Conservation (phyloP, 1,139 yeast genomes). For the Lodderomyces margitis region DNA sequence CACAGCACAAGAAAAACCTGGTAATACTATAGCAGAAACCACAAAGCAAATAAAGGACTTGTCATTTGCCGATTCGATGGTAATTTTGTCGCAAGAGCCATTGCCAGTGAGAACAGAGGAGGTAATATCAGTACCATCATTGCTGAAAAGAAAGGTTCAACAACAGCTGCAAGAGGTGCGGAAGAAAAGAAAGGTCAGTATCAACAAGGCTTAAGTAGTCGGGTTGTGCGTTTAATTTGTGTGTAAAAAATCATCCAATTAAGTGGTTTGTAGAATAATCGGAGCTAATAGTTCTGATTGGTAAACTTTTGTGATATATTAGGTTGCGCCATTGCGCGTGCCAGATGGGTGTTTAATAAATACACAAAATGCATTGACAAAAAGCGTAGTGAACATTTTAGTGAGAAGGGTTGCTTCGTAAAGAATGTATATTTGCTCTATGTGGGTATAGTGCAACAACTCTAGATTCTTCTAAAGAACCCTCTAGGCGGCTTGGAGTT, state of each 20-base stretch:
- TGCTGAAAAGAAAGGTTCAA: background rate
- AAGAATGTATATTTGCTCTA: too few species aligned
- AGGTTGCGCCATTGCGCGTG: background rate
- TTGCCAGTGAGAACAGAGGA: background rate
- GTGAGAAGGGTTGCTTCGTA: too few species aligned
- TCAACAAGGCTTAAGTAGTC: conserved; percentile 1
- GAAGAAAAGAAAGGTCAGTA: conserved; percentile 8
- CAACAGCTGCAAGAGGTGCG: background rate
- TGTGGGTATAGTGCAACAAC: too few species aligned
- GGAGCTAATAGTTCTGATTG: too few species aligned
- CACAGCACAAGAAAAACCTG: background rate
- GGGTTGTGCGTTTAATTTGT: background rate
- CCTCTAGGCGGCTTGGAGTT: background rate
- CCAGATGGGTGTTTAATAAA: too few species aligned
- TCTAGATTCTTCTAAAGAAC: too few species aligned
- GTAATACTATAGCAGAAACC: background rate
- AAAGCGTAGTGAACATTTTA: too few species aligned
- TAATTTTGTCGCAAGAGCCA: conserved; percentile 16
- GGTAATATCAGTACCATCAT: background rate
- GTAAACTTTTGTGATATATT: background rate
- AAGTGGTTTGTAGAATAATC: too few species aligned
- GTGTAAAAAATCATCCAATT: too few species aligned
- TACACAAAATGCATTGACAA: background rate
- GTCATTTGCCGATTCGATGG: conserved; percentile 20
- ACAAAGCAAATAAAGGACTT: conserved; percentile 5